These are phyloP conservation scores for Lactuca saligna DNA, from an alignment of 129 eudicot genomes.

Conservation along the genomic window DNA sequence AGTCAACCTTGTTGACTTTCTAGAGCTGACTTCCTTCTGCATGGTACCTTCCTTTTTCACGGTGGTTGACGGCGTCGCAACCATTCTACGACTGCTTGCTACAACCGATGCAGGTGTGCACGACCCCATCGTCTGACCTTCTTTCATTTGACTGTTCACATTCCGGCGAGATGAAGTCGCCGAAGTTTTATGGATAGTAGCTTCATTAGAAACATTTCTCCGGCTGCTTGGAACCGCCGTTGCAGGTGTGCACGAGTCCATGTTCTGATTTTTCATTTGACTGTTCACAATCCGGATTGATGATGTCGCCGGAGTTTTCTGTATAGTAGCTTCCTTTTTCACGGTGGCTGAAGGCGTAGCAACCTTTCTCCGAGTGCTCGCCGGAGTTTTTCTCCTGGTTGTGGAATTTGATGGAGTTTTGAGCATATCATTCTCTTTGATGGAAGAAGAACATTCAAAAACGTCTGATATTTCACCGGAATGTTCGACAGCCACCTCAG, in stretches of 20 bases:
- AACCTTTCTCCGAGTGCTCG: no score
- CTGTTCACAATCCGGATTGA: no score
- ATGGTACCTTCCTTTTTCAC: no score
- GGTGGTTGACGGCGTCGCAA: no score
- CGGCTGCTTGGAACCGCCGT: no score
- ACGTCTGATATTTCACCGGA: not conserved
- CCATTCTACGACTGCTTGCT: not conserved
- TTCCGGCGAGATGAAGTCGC: slow-evolving; percentile 26
- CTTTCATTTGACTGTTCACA: slow-evolving; percentile 25
- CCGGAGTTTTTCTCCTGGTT: slow-evolving; percentile 6
- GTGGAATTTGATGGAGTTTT: slow-evolving; percentile 31
- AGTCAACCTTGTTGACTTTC: slow-evolving; percentile 47
- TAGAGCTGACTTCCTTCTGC: no score
- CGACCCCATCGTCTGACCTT: not conserved
- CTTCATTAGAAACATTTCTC: no score
- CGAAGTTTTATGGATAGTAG: slow-evolving; percentile 23
- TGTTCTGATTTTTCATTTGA: no score
- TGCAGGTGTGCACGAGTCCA: no score
- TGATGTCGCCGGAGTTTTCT: no score
- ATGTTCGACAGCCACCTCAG: slow-evolving; percentile 18
- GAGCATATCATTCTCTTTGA: not conserved
- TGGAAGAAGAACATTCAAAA: not conserved
- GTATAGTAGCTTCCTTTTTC: no score
- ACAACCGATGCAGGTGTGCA: slow-evolving; percentile 6
- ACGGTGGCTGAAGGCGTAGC: no score